Conservation (phyloP, 1,284 basidiomycete genomes). For the Moesziomyces parantarcticus region DNA sequence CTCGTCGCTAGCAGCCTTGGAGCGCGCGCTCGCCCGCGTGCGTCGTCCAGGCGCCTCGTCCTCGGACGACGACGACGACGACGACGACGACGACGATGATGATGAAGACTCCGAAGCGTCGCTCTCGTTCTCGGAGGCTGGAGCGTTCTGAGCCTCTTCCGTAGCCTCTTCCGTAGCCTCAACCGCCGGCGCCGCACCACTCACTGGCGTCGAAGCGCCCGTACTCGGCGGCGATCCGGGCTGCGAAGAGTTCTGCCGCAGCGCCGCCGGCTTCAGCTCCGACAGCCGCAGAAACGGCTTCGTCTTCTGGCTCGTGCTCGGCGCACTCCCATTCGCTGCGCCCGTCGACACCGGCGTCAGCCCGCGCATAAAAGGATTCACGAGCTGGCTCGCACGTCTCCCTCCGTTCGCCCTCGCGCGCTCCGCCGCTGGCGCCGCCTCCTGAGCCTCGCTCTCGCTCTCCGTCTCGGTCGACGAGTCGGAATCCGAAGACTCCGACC, state of each 20-base stretch:
- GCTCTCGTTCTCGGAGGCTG: constrained; percentile 1
- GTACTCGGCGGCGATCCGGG: constrained; percentile 41
- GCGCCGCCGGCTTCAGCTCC: constrained; percentile 47
- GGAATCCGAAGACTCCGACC: constrained; percentile 3
- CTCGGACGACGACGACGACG: constrained; percentile 16
- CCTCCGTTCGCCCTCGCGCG: not conserved
- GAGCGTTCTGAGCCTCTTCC: not conserved
- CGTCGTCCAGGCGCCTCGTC: constrained; percentile 6
- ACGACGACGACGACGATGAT: constrained; percentile 17
- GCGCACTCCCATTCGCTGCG: constrained; percentile 5
- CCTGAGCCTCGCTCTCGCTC: constrained; percentile 14
- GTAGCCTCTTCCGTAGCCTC: not conserved
- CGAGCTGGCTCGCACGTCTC: constrained; percentile 1
- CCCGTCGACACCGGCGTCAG: constrained; percentile 14
- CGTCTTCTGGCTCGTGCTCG: constrained; percentile 13
- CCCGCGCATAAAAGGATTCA: constrained; percentile 31
- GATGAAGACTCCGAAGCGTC: constrained; percentile 13
- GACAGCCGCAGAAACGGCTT: constrained; percentile 50
- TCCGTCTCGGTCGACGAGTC: constrained; percentile 15
- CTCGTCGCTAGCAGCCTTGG: constrained; percentile 4
- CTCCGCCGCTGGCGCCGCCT: not conserved
- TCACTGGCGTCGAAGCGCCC: constrained; percentile 20
- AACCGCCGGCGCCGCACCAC: constrained; percentile 2
- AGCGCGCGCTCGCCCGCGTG: constrained; percentile 1
- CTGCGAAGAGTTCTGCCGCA: constrained; percentile 54